Percentiles rank a stretch among this genome's conserved stretches.
These are phyloP conservation scores for Dactylellina haptotyla DNA, from an alignment of 2,329 filamentous ascomycete genomes.

Conservation along the genomic window DNA sequence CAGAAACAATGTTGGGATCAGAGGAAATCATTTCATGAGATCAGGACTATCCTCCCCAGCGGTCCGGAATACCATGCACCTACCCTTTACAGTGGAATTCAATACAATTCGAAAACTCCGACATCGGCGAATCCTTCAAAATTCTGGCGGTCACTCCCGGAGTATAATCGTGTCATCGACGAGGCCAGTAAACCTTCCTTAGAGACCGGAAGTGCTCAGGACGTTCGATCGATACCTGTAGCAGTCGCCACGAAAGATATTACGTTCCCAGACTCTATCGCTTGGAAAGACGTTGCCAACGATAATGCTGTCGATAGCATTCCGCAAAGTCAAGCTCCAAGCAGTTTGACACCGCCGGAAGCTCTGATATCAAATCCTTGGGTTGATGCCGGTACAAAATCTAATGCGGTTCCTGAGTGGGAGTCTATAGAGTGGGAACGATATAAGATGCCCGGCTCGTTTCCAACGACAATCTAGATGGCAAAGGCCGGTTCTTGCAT, in stretches of 20 bases:
- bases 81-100: not conserved
- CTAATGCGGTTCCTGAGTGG: too few relatives aligned
- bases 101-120: not conserved
- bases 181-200: not conserved
- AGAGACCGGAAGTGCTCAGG: not conserved
- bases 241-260: slow-evolving; percentile 3
- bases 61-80: not conserved
- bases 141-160: slow-evolving; percentile 24
- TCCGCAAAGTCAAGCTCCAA: too few relatives aligned
- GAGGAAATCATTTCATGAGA: too few relatives aligned
- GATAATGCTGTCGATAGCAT: too few relatives aligned
- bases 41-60: too few relatives aligned
- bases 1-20: not conserved
- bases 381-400: too few relatives aligned
- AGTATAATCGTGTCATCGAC: slow-evolving; percentile 2
- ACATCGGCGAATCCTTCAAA: not conserved
- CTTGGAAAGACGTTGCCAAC: slow-evolving; percentile 13
- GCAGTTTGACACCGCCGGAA: too few relatives aligned
- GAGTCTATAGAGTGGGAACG: too few relatives aligned
- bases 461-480: too few relatives aligned
- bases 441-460: too few relatives aligned
- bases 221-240: not conserved
- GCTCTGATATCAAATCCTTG: too few relatives aligned
- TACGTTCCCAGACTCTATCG: slow-evolving; percentile 5
- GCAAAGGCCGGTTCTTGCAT: too few relatives aligned